Conservation (phyloP, 2,329 filamentous ascomycete species). For the Aspergillus neotritici region DNA sequence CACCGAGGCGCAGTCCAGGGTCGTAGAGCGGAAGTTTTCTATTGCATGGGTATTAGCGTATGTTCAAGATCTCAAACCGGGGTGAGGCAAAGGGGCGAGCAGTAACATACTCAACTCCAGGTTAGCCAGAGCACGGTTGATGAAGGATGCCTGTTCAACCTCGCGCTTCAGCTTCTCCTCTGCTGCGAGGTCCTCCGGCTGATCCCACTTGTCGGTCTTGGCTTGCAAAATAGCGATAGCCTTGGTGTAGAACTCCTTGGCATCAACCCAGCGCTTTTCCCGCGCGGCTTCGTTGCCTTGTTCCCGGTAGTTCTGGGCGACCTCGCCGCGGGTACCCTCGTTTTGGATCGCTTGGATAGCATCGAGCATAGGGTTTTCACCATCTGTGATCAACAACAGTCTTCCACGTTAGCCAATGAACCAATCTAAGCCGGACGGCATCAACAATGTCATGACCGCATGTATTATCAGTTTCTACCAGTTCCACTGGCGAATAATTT, state of each 20-base stretch:
- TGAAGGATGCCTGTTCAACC: constrained; percentile 69
- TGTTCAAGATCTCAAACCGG: no score
- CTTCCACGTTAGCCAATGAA: background rate
- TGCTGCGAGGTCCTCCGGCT: constrained; percentile 49
- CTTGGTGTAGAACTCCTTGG: constrained; percentile 86
- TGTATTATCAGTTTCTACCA: no score
- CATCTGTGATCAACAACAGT: constrained; percentile 29
- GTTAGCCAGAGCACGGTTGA: constrained; percentile 86
- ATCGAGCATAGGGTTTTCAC: constrained; percentile 77
- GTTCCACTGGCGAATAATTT: no score
- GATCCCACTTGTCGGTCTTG: constrained; percentile 53
- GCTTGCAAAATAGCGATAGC: constrained; percentile 66
- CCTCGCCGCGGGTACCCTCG: constrained; percentile 81
- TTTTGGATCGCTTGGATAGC: constrained; percentile 87
- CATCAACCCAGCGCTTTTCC: constrained; percentile 68
- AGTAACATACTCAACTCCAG: constrained; percentile 63
- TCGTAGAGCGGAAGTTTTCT: constrained; percentile 84
- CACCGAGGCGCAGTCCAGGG: constrained; percentile 73
- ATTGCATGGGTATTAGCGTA: constrained; percentile 6
- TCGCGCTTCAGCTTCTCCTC: constrained; percentile 58
- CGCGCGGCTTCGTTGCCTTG: constrained; percentile 86
- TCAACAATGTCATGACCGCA: no score
- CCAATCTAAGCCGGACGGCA: background rate
- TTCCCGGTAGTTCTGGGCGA: constrained; percentile 78
- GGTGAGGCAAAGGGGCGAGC: background rate